A percentile compares a stretch with the other conserved stretches of the same genome.
Conservation (phyloP, 371 early-diverging fungal genomes). For the Mucor lusitanicus region DNA sequence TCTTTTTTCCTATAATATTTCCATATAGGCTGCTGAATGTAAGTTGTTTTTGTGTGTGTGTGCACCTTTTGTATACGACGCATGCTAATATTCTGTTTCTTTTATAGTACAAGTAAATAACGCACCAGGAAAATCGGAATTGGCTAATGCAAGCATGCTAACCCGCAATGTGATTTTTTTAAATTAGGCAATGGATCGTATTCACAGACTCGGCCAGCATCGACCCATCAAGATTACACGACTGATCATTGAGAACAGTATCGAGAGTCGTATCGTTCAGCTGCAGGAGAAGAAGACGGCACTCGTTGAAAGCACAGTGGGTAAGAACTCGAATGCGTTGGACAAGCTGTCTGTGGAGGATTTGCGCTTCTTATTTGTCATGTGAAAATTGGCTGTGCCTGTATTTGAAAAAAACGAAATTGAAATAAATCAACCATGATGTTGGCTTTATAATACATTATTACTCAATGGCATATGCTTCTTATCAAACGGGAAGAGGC, state of each 20-base stretch:
- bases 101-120: conserved; percentile 32
- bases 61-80: background rate
- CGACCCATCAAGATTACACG: conserved; percentile 89
- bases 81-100: background rate
- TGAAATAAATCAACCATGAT: background rate
- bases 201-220: conserved; percentile 89
- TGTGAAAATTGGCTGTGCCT: conserved; percentile 34
- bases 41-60: conserved; percentile 14
- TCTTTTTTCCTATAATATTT: background rate
- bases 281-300: conserved; percentile 96
- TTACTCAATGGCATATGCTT: background rate
- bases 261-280: conserved; percentile 92
- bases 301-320: conserved; percentile 89
- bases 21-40: conserved; percentile 44
- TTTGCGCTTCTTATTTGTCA: conserved; percentile 83
- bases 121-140: background rate
- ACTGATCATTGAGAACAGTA: conserved; percentile 93
- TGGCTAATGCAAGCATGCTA: background rate
- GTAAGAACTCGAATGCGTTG: conserved; percentile 67
- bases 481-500: background rate
- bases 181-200: conserved; percentile 91
- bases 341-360: conserved; percentile 82
- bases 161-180: conserved; percentile 20
- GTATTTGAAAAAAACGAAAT: background rate
- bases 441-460: background rate